Conservation (phyloP, 495 filamentous ascomycete genomes). For the Lasiosphaeria hispida region DNA sequence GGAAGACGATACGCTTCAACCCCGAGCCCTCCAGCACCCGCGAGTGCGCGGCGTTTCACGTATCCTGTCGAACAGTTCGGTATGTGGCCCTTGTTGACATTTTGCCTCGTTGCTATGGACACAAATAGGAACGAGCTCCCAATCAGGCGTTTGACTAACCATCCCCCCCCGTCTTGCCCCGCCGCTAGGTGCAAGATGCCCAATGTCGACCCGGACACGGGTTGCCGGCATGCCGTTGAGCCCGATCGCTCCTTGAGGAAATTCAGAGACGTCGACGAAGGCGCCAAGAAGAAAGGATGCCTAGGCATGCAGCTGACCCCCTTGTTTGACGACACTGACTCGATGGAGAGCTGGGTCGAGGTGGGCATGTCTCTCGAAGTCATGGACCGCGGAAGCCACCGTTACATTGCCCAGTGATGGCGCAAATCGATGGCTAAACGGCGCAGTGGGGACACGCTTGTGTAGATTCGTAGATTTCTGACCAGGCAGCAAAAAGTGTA, state of each 20-base stretch:
- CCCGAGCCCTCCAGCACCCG: slow-evolving; percentile 28
- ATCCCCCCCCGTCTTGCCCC: background rate
- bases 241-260: slow-evolving; percentile 69
- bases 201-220: slow-evolving; percentile 75
- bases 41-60: slow-evolving; percentile 42
- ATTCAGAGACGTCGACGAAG: slow-evolving; percentile 71
- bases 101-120: background rate
- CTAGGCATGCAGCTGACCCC: slow-evolving; percentile 84
- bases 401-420: slow-evolving; percentile 39
- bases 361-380: slow-evolving; percentile 46
- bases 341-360: slow-evolving; percentile 41
- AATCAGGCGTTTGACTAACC: too few relatives aligned
- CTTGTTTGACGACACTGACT: slow-evolving; percentile 39
- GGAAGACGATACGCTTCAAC: slow-evolving; percentile 70
- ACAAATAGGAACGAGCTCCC: too few relatives aligned
- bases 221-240: slow-evolving; percentile 65
- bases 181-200: slow-evolving; percentile 69
- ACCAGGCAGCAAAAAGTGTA: too few relatives aligned
- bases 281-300: slow-evolving; percentile 67
- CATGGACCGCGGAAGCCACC: slow-evolving; percentile 36
- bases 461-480: background rate
- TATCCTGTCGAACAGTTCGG: slow-evolving; percentile 68
- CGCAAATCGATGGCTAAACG: background rate
- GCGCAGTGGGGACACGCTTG: background rate
- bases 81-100: slow-evolving; percentile 23